phyloP scores from a whole-genome alignment of 768 basidiomycete genomes.

The Lactarius sanguifluus region DNA sequence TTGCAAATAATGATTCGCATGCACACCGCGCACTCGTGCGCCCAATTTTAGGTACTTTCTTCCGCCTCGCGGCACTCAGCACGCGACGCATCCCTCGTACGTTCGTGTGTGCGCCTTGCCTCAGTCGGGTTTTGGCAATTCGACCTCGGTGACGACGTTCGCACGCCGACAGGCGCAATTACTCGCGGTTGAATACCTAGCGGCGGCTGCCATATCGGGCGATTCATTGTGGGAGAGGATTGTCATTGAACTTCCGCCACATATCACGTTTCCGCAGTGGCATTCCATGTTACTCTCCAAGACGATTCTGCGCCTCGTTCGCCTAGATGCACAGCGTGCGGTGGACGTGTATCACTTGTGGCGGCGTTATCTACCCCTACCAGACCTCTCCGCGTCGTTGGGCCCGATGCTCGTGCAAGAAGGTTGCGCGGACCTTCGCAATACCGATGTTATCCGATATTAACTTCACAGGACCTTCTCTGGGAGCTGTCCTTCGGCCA shows the following conservation, averaged over 20 bases:
- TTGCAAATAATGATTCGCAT: constrained; percentile 20
- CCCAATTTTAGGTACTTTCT: constrained; percentile 44
- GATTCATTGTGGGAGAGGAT: constrained; percentile 26
- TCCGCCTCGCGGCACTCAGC: constrained; percentile 46
- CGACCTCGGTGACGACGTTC: constrained; percentile 25
- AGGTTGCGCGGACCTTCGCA: constrained; percentile 26
- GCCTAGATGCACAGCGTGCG: constrained; percentile 23
- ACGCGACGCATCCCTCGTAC: constrained; percentile 30
- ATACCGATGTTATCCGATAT: constrained; percentile 16
- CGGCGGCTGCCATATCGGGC: constrained; percentile 21
- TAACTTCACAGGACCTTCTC: constrained; percentile 17
- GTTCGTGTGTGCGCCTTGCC: constrained; percentile 26
- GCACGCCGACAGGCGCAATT: constrained; percentile 35
- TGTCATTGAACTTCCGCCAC: constrained; percentile 25
- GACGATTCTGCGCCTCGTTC: constrained; percentile 20
- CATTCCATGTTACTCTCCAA: constrained; percentile 24
- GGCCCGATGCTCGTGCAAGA: constrained; percentile 23
- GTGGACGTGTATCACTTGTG: constrained; percentile 22
- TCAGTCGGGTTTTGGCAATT: constrained; percentile 31
- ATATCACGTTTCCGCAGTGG: constrained; percentile 27
- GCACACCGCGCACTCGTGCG: constrained; percentile 32
- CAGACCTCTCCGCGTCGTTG: constrained; percentile 18
- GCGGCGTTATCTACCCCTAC: constrained; percentile 24
- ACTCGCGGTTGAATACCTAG: constrained; percentile 40
- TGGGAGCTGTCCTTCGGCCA: constrained; percentile 37